Evolutionary conservation across 768 basidiomycete species (phyloP).

Genomic region (Phylloporus scabripes): DNA sequence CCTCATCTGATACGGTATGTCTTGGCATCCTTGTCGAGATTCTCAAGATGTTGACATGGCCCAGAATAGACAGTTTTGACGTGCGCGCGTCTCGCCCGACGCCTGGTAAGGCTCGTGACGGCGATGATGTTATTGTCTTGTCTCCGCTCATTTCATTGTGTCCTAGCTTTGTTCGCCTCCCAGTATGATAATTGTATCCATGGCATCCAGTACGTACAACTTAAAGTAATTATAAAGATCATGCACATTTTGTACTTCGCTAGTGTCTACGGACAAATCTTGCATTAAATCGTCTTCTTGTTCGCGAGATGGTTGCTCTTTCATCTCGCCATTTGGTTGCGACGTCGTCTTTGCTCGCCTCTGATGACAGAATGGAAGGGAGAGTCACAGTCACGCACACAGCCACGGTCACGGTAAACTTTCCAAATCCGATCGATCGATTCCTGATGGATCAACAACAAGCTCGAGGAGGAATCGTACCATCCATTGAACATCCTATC

Average conservation of each 20-base stretch:
- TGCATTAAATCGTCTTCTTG: background rate
- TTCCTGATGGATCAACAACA: no score
- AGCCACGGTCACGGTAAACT: background rate
- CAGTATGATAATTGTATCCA: slow-evolving; percentile 7
- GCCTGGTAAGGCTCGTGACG: background rate
- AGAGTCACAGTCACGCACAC: background rate
- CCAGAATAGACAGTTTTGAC: background rate
- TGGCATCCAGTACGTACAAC: slow-evolving; percentile 7
- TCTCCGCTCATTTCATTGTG: background rate
- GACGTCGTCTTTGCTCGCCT: background rate
- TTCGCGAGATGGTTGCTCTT: background rate
- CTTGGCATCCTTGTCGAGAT: background rate
- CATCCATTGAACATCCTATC: background rate
- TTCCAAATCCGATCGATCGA: background rate
- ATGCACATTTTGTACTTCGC: background rate
- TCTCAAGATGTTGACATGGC: background rate
- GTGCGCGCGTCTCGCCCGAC: background rate
- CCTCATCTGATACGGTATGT: slow-evolving; percentile 5
- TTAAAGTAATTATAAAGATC: background rate
- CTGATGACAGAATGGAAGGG: background rate
- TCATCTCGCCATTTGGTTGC: background rate
- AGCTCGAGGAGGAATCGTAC: background rate
- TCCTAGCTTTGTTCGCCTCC: background rate
- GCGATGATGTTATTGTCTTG: background rate
- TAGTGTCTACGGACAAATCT: background rate